A percentile compares a stretch with the other conserved stretches of the same genome.
Evolutionary conservation across 441 rosid species (phyloP).

Genomic region (Erysimum pusillum): DNA sequence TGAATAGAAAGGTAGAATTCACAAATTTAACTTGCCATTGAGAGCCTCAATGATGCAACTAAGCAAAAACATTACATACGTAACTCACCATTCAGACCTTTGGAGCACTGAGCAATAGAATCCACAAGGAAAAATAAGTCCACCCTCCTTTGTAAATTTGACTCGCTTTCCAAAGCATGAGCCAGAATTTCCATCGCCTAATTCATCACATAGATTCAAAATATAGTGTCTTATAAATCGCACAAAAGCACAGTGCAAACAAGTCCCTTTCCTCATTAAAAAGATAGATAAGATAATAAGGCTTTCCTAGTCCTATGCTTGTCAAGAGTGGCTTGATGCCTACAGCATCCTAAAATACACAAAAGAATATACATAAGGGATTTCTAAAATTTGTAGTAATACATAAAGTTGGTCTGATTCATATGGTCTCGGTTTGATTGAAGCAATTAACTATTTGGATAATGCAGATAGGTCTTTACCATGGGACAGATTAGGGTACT

Average conservation of each 20-base stretch:
- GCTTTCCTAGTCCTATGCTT: conserved; percentile 22
- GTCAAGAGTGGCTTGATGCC: neutral
- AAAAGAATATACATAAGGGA: conserved; percentile 8
- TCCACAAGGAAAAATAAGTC: conserved; percentile 98
- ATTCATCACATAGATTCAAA: conserved; percentile 12
- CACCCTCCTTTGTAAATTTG: conserved; percentile 82
- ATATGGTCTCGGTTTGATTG: neutral
- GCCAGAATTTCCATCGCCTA: conserved; percentile 85
- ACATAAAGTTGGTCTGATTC: neutral
- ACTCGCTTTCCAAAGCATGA: conserved; percentile 77
- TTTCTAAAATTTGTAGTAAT: neutral
- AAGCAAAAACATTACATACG: conserved; percentile 12
- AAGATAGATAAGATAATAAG: conserved; percentile 12
- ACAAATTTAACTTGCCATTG: conserved; percentile 5
- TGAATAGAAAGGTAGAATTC: conserved; percentile 47
- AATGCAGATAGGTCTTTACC: conserved; percentile 1
- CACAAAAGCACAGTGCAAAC: conserved; percentile 16
- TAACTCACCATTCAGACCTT: conserved; percentile 76
- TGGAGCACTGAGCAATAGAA: conserved; percentile 90
- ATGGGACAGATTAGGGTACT: conserved; percentile 3
- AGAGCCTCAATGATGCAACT: conserved; percentile 17
- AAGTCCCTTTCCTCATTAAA: conserved; percentile 16
- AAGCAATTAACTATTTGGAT: conserved; percentile 5
- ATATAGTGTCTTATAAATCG: neutral
- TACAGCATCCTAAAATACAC: conserved; percentile 28